phyloP scores from a whole-genome alignment of 768 basidiomycete genomes.

The Pilatotrama ljubarskyi region DNA sequence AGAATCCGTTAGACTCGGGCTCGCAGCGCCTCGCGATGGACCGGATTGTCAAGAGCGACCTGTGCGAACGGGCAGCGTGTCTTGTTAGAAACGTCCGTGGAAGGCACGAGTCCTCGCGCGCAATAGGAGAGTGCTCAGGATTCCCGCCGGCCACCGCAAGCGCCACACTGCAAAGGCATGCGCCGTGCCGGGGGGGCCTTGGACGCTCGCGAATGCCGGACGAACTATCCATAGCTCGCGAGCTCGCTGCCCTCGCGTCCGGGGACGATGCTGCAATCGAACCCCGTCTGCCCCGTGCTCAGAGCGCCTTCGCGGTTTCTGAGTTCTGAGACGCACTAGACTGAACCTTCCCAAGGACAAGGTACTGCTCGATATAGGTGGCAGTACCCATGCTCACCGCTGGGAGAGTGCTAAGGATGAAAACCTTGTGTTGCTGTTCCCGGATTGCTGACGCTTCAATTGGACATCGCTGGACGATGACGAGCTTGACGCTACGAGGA shows the following conservation, averaged over 20 bases:
- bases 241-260: not conserved
- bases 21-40: slow-evolving; percentile 3
- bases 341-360: slow-evolving; percentile 13
- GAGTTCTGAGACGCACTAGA: not conserved
- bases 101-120: slow-evolving; percentile 12
- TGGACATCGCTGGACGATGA: not conserved
- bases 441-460: not conserved
- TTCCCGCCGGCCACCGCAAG: not conserved
- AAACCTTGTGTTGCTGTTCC: slow-evolving; percentile 11
- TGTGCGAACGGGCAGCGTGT: not conserved
- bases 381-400: slow-evolving; percentile 17
- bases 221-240: not conserved
- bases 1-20: slow-evolving; percentile 16
- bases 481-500: not conserved
- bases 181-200: not conserved
- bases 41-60: slow-evolving; percentile 11
- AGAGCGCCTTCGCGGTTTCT: slow-evolving; percentile 15
- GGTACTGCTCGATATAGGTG: slow-evolving; percentile 20
- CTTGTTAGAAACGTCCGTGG: slow-evolving; percentile 12
- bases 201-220: slow-evolving; percentile 7
- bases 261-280: not conserved
- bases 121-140: not conserved
- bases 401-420: slow-evolving; percentile 10
- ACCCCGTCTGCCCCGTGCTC: slow-evolving; percentile 11
- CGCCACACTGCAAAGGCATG: not conserved